Evolutionary conservation across 2,329 filamentous ascomycete genomes (phyloP).

Genomic region (Myriangium duriaei): DNA sequence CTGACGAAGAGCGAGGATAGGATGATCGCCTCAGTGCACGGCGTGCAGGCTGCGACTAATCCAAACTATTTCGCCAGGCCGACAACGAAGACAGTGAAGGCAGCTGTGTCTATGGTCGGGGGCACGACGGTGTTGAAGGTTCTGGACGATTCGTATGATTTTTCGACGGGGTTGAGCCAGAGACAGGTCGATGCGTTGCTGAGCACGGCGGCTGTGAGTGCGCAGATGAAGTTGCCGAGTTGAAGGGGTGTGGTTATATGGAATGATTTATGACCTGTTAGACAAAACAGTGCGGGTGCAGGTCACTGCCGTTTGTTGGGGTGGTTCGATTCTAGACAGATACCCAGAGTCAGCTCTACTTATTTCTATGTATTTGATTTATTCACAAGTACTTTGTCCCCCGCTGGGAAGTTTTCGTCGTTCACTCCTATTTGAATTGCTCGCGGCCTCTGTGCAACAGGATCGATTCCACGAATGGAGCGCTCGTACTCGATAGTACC

Average conservation of each 20-base stretch:
- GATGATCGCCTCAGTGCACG: conserved; percentile 8
- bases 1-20: conserved; percentile 5
- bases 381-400: too few species aligned
- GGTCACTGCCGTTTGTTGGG: too few species aligned
- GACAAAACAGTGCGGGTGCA: too few species aligned
- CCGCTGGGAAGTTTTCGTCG: too few species aligned
- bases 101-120: conserved; percentile 4
- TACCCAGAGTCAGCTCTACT: too few species aligned
- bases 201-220: neutral
- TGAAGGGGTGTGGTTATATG: neutral
- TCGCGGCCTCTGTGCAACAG: too few species aligned
- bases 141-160: conserved; percentile 5
- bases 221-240: conserved; percentile 6
- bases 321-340: too few species aligned
- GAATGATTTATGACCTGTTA: too few species aligned
- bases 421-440: too few species aligned
- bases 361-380: too few species aligned
- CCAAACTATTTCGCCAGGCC: conserved; percentile 8
- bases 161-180: conserved; percentile 7
- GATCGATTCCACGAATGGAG: too few species aligned
- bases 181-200: neutral
- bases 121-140: conserved; percentile 6
- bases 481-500: too few species aligned
- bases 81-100: conserved; percentile 7
- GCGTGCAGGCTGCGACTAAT: conserved; percentile 9